Evolutionary conservation across 345 rosid species (phyloP).

Genomic region (Crucihimalaya himalaica): DNA sequence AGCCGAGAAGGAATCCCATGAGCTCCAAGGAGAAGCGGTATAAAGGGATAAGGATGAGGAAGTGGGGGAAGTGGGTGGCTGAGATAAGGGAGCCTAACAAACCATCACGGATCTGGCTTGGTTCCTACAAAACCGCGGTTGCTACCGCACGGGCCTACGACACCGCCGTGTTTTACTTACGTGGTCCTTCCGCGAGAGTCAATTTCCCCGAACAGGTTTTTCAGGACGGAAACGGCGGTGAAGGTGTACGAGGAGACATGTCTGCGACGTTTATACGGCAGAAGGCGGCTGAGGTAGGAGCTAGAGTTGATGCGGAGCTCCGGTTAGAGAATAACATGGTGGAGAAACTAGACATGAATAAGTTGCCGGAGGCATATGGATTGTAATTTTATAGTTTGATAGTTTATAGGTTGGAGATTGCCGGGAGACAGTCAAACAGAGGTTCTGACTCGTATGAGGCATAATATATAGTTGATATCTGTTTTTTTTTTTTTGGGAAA

Average conservation of each 20-base stretch:
- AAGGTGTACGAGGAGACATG: neutral
- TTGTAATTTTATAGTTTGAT: slow-evolving; percentile 12
- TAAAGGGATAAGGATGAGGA: slow-evolving; percentile 70
- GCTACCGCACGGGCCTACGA: slow-evolving; percentile 76
- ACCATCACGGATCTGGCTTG: slow-evolving; percentile 63
- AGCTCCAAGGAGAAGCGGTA: slow-evolving; percentile 29
- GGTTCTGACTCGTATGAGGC: neutral
- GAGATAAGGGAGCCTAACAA: slow-evolving; percentile 64
- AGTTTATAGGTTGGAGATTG: slow-evolving; percentile 1
- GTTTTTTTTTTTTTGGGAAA: neutral
- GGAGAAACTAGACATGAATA: slow-evolving; percentile 19
- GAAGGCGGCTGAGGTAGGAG: slow-evolving; percentile 26
- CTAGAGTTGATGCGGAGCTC: slow-evolving; percentile 28
- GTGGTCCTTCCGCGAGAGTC: slow-evolving; percentile 50
- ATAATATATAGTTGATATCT: neutral
- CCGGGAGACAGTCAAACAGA: neutral
- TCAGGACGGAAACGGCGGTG: neutral
- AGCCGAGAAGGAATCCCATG: slow-evolving; percentile 3
- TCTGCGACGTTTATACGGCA: slow-evolving; percentile 22
- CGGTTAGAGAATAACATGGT: neutral
- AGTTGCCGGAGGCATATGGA: slow-evolving; percentile 5
- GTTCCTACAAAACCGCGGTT: slow-evolving; percentile 57
- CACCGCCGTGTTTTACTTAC: slow-evolving; percentile 58
- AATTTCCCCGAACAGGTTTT: slow-evolving; percentile 48
- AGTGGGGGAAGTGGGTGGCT: slow-evolving; percentile 85